Base-by-base conservation (phyloP, 2,329 filamentous ascomycete genomes). In the Stemphylium vesicarium region DNA sequence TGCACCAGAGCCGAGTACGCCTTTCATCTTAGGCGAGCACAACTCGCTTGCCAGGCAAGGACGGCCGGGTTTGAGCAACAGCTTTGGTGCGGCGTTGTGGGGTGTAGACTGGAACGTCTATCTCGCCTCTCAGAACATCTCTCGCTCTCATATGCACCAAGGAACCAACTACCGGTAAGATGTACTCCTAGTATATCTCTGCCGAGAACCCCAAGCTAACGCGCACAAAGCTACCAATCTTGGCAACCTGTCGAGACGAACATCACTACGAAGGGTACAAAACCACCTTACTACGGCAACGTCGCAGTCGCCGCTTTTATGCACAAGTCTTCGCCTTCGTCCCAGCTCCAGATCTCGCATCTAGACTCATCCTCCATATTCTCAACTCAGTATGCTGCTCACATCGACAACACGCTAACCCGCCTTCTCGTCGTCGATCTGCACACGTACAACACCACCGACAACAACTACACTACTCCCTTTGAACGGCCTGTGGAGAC, bases 41-140 rank as follows among this genome's bases (percentile, higher is more conserved):
- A 88, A 88, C 72, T 85, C 82, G 7, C 79, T 88, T 7, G 86
- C 83, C 70, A 83, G 84, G 66, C 78, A 88, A 72, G 86, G 85
- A 50, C 79, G 80, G 5, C 83, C 85, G 0, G 85, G 85, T 0
- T 74, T 88, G n/a, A 87, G 84, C 36, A 85, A 88, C 73, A 79
- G 83, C 0, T 88, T 88, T 66, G 86, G 86, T 22, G 85, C 85
- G 9, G 85, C 85, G 11, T 80, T 88, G n/a, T 88, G 85, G 86
- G 83, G 79, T 16, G 66, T 88, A 13, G 85, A 88, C 69, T 88
- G 86, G 74, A 82, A 82, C 57, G 75, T 88, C 3, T 84, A 82
- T 64, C 79, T 80, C 48, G 86, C 85, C 1, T 77, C 80, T 0
- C 78, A 80, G 2, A 82, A 82, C 13, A 82, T 88, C 69, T 74